Evolutionary conservation across 2,329 filamentous ascomycete genomes (phyloP), one percentile per base, ranked within the genome.

Genomic region (Beauveria sp.): DNA sequence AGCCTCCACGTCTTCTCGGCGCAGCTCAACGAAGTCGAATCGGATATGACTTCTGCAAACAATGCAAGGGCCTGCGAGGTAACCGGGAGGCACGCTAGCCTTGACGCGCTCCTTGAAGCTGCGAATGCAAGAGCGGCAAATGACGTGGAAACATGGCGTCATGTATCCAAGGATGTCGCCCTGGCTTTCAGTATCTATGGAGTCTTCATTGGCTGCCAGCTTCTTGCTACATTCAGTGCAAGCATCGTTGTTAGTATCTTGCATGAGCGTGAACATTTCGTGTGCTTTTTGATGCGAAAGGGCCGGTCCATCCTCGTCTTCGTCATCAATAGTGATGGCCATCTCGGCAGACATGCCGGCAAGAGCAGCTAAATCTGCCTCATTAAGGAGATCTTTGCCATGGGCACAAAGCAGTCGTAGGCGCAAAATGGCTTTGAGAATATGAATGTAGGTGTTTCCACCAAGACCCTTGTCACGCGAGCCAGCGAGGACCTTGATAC

Each of bases 371-470:
- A 96, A 78, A 68, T 98, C 93, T 22, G 93, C 88, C 42, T 93
- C 86, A 61, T 87, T 90, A 3, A 99, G 81, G 8, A 99, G 82
- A 63, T 98, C 93, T 65, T 89, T 89, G n/a, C 95, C 95, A 71
- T 97, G 93, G 1, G 93, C 95, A 70, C 93, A 97, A 57, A 98
- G 89, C 46, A 96, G 81, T 10, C 95, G 90, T 20, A 99, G 83
- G 34, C 93, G 88, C 66, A 96, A 82, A 69, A 99, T 96, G 5
- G 91, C 90, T 66, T 95, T 93, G 63, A 99, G 77, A 52, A 99
- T 95, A 67, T 96, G 91, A 52, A 95, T 93, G 70, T 96, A 97
- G n/a, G 90, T 89, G 66, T 88, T 91, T 47, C 93, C 93, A 46
- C 89, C 89, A 56, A 95, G 80, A 64, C 85, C 84, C 65, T 85